These are phyloP conservation scores for Aureobasidium sp. DNA, from an alignment of 2,329 filamentous ascomycete genomes.

Conservation along the genomic window DNA sequence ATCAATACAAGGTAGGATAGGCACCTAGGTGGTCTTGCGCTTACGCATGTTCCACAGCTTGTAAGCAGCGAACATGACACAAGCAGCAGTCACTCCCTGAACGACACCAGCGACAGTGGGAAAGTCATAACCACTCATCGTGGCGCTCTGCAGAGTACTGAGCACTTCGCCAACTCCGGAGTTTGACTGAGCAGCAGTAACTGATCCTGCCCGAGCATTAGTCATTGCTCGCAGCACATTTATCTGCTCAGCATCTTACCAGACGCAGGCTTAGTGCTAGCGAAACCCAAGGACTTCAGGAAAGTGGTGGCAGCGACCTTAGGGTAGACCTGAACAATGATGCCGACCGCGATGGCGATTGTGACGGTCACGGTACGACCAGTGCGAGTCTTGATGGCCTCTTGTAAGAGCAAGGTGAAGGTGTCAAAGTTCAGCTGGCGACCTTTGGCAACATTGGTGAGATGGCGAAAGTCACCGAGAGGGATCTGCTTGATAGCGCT, in stretches of 20 bases:
- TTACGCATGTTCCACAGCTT: background rate
- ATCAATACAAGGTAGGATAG: background rate
- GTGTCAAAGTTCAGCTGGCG: background rate
- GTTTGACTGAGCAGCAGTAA: conserved; percentile 23
- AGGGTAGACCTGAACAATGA: background rate
- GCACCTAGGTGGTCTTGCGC: background rate
- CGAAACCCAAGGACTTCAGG: background rate
- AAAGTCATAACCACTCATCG: conserved; percentile 29
- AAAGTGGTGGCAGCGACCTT: background rate
- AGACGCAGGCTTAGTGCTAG: background rate
- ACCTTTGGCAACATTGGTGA: background rate
- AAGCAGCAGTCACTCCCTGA: conserved; percentile 14
- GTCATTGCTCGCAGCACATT: background rate
- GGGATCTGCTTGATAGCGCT: background rate
- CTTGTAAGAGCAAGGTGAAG: background rate
- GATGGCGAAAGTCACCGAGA: background rate
- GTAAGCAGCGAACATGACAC: background rate
- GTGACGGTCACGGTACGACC: background rate
- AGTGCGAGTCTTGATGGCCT: background rate
- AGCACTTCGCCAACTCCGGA: conserved; percentile 21
- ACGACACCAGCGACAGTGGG: conserved; percentile 21
- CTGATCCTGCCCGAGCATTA: conserved; percentile 19
- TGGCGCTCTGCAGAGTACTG: conserved; percentile 26
- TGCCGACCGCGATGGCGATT: background rate
- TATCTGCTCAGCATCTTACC: background rate